Conservation (phyloP, 139 green algal genomes). For the Yamagishiella unicocca region DNA sequence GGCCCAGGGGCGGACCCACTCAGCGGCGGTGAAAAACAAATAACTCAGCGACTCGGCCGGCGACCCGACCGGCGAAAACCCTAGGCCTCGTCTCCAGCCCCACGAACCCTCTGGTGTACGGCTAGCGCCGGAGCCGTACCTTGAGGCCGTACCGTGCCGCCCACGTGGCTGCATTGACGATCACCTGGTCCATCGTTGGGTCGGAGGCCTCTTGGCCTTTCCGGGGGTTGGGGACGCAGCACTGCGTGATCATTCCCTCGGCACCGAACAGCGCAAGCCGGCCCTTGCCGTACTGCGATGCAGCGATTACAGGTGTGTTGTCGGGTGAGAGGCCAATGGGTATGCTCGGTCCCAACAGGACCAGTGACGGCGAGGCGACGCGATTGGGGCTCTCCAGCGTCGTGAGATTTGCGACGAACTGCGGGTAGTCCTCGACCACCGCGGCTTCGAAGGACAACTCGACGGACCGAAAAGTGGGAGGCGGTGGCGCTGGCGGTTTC, state of each 20-base stretch:
- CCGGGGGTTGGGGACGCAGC: neutral
- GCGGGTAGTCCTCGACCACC: neutral
- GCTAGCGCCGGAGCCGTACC: neutral
- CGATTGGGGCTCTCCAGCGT: neutral
- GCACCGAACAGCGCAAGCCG: neutral
- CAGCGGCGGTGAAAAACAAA: no score
- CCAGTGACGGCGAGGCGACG: neutral
- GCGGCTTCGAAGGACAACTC: neutral
- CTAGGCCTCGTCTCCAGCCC: no score
- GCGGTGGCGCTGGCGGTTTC: neutral
- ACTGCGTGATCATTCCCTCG: neutral
- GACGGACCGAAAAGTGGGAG: neutral
- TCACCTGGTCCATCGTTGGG: neutral
- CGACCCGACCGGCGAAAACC: no score
- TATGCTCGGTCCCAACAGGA: neutral
- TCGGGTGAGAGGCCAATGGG: neutral
- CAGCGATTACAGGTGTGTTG: neutral
- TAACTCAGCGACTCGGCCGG: no score
- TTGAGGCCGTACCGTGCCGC: slow-evolving; percentile 2
- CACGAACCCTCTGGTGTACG: neutral
- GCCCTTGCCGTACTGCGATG: neutral
- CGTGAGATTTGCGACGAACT: neutral
- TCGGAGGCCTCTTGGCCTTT: neutral
- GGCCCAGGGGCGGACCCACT: no score
- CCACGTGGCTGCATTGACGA: neutral